phyloP scores from a whole-genome alignment of 2,329 filamentous ascomycete genomes.

The Lachnellula arida region DNA sequence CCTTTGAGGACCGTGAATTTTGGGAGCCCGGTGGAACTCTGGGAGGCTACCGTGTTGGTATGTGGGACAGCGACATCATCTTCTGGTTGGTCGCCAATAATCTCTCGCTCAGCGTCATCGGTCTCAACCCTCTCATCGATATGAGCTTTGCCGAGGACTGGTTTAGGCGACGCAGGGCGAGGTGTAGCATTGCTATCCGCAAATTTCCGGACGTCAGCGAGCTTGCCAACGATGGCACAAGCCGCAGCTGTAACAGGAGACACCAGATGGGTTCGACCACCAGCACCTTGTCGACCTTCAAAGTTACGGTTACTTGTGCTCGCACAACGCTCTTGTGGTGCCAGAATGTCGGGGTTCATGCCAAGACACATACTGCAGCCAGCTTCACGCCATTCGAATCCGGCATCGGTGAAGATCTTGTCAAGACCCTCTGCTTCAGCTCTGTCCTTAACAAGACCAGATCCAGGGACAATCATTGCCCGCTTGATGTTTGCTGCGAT shows the following conservation, averaged over 20 bases:
- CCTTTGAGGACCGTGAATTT: conserved; percentile 83
- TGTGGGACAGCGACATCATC: conserved; percentile 57
- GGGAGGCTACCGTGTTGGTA: conserved; percentile 53
- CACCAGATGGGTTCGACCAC: conserved; percentile 90
- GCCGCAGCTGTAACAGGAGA: conserved; percentile 96
- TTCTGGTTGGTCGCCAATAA: conserved; percentile 53
- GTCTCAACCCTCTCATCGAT: conserved; percentile 49
- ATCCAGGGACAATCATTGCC: conserved; percentile 94
- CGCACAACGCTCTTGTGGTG: conserved; percentile 87
- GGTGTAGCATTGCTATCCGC: conserved; percentile 48
- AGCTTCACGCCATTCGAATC: conserved; percentile 97
- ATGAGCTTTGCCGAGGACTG: conserved; percentile 38
- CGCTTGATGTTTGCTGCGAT: conserved; percentile 84
- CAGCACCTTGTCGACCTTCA: conserved; percentile 90
- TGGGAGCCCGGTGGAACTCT: conserved; percentile 62
- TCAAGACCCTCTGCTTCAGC: conserved; percentile 90
- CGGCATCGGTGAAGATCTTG: conserved; percentile 85
- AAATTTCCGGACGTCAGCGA: conserved; percentile 84
- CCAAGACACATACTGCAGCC: conserved; percentile 98
- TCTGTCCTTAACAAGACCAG: conserved; percentile 86
- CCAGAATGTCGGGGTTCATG: conserved; percentile 98
- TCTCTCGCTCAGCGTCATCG: conserved; percentile 49
- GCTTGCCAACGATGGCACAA: conserved; percentile 81
- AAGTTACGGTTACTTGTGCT: conserved; percentile 97
- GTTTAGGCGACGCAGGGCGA: conserved; percentile 22